Conservation (phyloP, 2,329 filamentous ascomycete species). For the Lachnellula cervina region DNA sequence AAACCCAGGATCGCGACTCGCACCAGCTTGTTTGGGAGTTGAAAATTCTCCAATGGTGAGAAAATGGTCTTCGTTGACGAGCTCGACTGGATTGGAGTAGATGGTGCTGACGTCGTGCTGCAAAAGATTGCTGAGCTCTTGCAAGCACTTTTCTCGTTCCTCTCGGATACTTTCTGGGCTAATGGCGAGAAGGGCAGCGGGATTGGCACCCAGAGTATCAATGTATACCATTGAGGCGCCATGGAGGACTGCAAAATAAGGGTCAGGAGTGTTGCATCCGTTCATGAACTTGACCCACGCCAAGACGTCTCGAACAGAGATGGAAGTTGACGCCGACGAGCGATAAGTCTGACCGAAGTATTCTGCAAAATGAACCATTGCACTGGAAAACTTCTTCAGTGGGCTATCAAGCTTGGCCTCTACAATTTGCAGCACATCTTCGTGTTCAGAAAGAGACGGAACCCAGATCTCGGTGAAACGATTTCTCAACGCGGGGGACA, state of each 20-base stretch:
- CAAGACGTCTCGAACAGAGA: constrained; percentile 88
- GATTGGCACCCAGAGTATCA: constrained; percentile 91
- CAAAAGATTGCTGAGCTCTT: constrained; percentile 65
- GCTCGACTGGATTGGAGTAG: constrained; percentile 59
- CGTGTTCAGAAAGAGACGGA: constrained; percentile 74
- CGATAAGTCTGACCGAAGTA: constrained; percentile 89
- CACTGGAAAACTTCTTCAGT: constrained; percentile 53
- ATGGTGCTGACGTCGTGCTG: constrained; percentile 55
- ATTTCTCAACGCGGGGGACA: constrained; percentile 91
- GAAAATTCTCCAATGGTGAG: constrained; percentile 73
- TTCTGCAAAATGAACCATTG: constrained; percentile 80
- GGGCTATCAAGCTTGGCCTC: constrained; percentile 61
- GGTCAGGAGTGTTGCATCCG: constrained; percentile 38
- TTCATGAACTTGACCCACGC: constrained; percentile 95
- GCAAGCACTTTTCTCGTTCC: constrained; percentile 69
- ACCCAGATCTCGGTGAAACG: constrained; percentile 99
- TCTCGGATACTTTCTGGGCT: constrained; percentile 63
- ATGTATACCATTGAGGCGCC: constrained; percentile 95
- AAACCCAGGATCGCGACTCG: constrained; percentile 55
- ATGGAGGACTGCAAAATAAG: constrained; percentile 59
- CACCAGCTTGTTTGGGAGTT: constrained; percentile 48
- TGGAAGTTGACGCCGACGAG: constrained; percentile 65
- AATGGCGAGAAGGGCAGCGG: constrained; percentile 76
- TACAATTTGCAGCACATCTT: constrained; percentile 86
- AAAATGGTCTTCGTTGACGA: constrained; percentile 48